Base-by-base conservation (phyloP, 495 filamentous ascomycete genomes). In the Monascus purpureus region DNA sequence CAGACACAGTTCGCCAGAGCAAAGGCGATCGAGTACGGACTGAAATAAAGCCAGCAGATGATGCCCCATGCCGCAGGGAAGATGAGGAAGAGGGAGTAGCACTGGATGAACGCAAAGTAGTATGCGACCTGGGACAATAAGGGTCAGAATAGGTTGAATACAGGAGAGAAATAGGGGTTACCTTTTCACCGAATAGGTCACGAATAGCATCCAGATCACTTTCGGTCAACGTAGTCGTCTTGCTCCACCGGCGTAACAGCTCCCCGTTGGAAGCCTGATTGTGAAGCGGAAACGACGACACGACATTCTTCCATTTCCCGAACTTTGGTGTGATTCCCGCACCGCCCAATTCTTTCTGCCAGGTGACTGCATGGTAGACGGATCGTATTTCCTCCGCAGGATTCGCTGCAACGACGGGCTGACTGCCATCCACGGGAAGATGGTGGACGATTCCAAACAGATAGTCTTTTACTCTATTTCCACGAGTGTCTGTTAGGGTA, bases 71-170 rank as follows among this genome's bases (percentile, higher is more conserved):
- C 68, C 0, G 88, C 85, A 0, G 85, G 85, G 33, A 87, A 77
- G 8, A 80, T 46, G n/a, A 94, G 56, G 44, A 93, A 93, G 16
- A 70, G 57, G 37, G 92, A 87, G 52, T 97, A 97, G 6, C 77
- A 77, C 50, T 93, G 82, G 25, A 90, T 68, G 55, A 97, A 97
- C 2, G 88, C 86, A 49, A 92, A 96, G 55, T 97, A 97, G 49
- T 83, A 95, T 14, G 83, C 90, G 30, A 96, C 67, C 68, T 75
- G 17, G 1, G 32, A 8, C 19, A 13, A 27, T 6, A 8, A 30
- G 17, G 8, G 8, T 6, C 17, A 11, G 5, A 16, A 6, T n/a
- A 11, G 18, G n/a, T 26, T 12, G 13, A 5, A 17, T 17, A 11
- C 3, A 11, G 18, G 22, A 25, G 16, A 28, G 17, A 7, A 25